phyloP scores from a whole-genome alignment of 441 rosid species.

The Manihot esculenta region DNA sequence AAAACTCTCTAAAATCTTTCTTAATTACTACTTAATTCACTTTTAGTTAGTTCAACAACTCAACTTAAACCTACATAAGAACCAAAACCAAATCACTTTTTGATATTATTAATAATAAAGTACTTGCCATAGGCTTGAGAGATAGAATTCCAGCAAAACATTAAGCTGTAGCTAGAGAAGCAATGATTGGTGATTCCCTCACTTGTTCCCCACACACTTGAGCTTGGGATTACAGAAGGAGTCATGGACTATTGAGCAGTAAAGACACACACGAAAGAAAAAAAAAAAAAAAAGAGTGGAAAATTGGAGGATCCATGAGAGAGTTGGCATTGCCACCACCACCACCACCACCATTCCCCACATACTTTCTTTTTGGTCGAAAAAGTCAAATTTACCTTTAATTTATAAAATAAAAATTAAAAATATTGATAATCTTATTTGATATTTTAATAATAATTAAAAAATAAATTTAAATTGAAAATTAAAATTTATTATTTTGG shows the following conservation, averaged over 20 bases:
- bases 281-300: slow-evolving; percentile 3
- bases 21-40: neutral
- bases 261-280: slow-evolving; percentile 30
- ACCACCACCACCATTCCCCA: slow-evolving; percentile 1
- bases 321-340: slow-evolving; percentile 23
- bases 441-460: too few species aligned
- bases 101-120: neutral
- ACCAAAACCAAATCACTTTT: neutral
- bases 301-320: too few species aligned
- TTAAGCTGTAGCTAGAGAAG: neutral
- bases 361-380: neutral
- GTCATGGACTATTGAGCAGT: slow-evolving; percentile 26
- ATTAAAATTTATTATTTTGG: too few species aligned
- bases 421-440: too few species aligned
- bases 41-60: slow-evolving; percentile 23
- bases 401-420: too few species aligned
- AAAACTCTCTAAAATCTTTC: neutral
- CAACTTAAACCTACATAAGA: slow-evolving; percentile 6
- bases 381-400: too few species aligned
- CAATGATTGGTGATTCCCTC: too few species aligned
- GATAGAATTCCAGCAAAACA: neutral
- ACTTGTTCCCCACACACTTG: neutral
- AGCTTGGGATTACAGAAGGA: slow-evolving; percentile 31
- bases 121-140: neutral
- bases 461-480: too few species aligned